phyloP scores from a whole-genome alignment of 2,329 filamentous ascomycete genomes.

The Pseudogymnoascus verrucosus region DNA sequence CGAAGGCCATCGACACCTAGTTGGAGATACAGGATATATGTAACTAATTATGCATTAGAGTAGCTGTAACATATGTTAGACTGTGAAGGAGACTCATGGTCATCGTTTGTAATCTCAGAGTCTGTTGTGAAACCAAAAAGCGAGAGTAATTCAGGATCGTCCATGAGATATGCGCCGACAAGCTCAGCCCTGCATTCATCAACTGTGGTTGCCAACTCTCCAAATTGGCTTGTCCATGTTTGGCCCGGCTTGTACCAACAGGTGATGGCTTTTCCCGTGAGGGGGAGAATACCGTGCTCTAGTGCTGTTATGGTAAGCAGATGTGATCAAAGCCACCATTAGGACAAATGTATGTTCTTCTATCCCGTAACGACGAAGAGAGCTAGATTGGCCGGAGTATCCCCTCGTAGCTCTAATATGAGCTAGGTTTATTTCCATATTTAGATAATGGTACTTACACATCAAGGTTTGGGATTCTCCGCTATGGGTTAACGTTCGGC shows the following conservation, averaged over 20 bases:
- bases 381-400: too few species aligned
- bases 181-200: conserved; percentile 46
- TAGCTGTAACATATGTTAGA: conserved; percentile 11
- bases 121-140: conserved; percentile 35
- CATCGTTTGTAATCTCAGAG: conserved; percentile 31
- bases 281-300: conserved; percentile 27
- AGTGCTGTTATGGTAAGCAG: too few species aligned
- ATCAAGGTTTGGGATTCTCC: too few species aligned
- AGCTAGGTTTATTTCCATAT: too few species aligned
- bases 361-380: too few species aligned
- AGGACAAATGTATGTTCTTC: too few species aligned
- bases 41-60: conserved; percentile 22
- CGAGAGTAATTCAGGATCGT: conserved; percentile 34
- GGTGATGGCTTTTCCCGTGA: conserved; percentile 44
- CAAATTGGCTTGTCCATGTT: conserved; percentile 56
- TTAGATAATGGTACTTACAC: too few species aligned
- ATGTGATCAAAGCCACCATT: too few species aligned
- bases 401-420: too few species aligned
- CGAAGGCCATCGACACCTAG: conserved; percentile 35
- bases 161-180: conserved; percentile 37
- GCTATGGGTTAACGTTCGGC: too few species aligned
- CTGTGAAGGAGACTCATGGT: conserved; percentile 26
- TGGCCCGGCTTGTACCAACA: conserved; percentile 55
- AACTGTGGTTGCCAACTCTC: conserved; percentile 48
- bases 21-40: conserved; percentile 35